These are phyloP conservation scores for Pueraria montana DNA, from an alignment of 306 rosid genomes.

Conservation along the genomic window DNA sequence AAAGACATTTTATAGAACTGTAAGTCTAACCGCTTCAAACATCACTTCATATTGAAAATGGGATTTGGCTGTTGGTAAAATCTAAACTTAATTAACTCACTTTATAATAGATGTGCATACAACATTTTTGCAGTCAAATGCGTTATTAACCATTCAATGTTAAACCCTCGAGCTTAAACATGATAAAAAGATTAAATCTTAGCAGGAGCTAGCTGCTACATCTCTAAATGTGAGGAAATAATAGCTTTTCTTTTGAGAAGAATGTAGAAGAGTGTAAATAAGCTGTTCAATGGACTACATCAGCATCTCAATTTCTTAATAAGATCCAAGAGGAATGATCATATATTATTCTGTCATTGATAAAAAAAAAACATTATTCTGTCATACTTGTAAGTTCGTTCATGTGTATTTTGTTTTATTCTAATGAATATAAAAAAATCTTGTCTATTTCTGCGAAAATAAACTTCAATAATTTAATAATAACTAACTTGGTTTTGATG, in stretches of 20 bases:
- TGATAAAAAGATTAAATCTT: background rate
- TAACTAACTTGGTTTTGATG: background rate
- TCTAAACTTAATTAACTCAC: background rate
- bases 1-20: too few relatives aligned
- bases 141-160: background rate
- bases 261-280: background rate
- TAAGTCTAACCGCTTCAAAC: too few relatives aligned
- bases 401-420: background rate
- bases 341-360: background rate
- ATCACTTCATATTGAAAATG: background rate
- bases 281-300: background rate
- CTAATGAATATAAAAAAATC: background rate
- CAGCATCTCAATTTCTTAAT: background rate
- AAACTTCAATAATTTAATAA: background rate
- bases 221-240: too few relatives aligned
- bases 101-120: background rate
- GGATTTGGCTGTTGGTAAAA: background rate
- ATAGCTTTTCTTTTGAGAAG: background rate
- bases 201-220: too few relatives aligned
- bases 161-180: background rate
- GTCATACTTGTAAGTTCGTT: background rate
- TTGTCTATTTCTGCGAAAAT: background rate
- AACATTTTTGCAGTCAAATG: background rate
- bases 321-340: background rate
- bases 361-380: too few relatives aligned